phyloP scores from a whole-genome alignment of 305 asterid species.

The Fraxinus sp. region DNA sequence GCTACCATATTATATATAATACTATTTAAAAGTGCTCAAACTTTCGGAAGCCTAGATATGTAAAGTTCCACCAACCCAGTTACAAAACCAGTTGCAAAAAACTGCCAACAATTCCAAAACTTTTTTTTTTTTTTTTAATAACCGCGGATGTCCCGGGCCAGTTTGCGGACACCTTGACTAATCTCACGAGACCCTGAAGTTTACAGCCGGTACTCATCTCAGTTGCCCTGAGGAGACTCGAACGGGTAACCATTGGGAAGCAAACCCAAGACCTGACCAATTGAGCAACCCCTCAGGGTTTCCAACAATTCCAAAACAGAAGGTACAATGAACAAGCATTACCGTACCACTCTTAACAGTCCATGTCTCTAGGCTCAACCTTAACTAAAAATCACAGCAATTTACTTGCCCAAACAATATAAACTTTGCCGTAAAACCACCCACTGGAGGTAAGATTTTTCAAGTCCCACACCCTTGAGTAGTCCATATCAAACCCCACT shows the following conservation, averaged over 20 bases:
- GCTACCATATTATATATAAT: not conserved
- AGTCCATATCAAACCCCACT: not conserved
- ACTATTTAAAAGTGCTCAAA: not conserved
- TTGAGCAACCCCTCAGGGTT: too few species aligned
- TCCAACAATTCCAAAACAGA: not conserved
- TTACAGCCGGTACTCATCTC: too few species aligned
- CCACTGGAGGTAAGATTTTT: not conserved
- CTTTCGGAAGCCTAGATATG: not conserved
- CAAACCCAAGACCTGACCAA: too few species aligned
- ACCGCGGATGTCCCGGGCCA: too few species aligned
- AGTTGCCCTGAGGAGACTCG: too few species aligned
- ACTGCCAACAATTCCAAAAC: not conserved
- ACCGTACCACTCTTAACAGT: not conserved
- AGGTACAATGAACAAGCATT: not conserved
- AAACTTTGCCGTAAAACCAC: not conserved
- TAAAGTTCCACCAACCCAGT: not conserved
- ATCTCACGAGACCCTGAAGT: too few species aligned
- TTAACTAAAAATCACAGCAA: not conserved
- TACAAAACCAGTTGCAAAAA: not conserved
- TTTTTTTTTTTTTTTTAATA: too few species aligned
- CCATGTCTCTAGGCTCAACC: not conserved
- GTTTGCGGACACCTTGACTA: too few species aligned
- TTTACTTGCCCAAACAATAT: not conserved
- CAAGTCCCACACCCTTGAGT: not conserved
- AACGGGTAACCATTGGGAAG: too few species aligned